Conservation (phyloP, 2,329 filamentous ascomycete genomes). For the Ophiostoma sp. region DNA sequence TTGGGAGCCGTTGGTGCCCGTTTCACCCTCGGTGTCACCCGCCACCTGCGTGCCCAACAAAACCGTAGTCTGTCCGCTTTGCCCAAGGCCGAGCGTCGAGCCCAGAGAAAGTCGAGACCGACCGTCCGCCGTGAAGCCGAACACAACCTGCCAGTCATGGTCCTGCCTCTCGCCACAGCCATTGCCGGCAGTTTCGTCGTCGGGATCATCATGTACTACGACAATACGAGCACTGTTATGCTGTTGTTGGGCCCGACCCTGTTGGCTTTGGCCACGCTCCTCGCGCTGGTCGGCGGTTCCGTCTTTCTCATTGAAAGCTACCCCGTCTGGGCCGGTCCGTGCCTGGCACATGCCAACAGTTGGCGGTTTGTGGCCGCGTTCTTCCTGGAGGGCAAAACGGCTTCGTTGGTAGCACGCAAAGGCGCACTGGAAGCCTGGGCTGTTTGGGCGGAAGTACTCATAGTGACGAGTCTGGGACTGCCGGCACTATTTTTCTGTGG, state of each 20-base stretch:
- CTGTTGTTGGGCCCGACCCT: slow-evolving; percentile 35
- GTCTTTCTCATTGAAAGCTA: slow-evolving; percentile 40
- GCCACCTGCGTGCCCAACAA: slow-evolving; percentile 27
- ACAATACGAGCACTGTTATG: slow-evolving; percentile 34
- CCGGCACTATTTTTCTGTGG: slow-evolving; percentile 36
- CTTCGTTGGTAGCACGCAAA: slow-evolving; percentile 34
- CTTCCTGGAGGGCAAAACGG: slow-evolving; percentile 36
- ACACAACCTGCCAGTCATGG: slow-evolving; percentile 38
- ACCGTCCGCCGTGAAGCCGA: slow-evolving; percentile 36
- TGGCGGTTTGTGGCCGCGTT: slow-evolving; percentile 37
- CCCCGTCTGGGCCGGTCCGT: slow-evolving; percentile 38
- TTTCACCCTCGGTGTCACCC: slow-evolving; percentile 36
- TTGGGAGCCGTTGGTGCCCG: slow-evolving; percentile 37
- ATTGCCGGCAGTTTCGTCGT: slow-evolving; percentile 38
- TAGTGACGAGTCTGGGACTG: slow-evolving; percentile 36
- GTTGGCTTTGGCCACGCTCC: slow-evolving; percentile 36
- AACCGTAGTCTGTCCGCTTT: slow-evolving; percentile 21
- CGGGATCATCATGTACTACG: slow-evolving; percentile 34
- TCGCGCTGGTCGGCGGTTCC: slow-evolving; percentile 35
- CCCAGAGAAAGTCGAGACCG: background rate
- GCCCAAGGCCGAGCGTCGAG: background rate
- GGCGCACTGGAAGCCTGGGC: slow-evolving; percentile 36
- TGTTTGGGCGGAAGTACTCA: slow-evolving; percentile 38
- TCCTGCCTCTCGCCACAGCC: slow-evolving; percentile 36
- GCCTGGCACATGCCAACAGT: slow-evolving; percentile 39